A percentile compares a stretch with the other conserved stretches of the same genome.
These are phyloP conservation scores for Tagetes erecta DNA, from an alignment of 129 eudicot genomes.

Conservation along the genomic window DNA sequence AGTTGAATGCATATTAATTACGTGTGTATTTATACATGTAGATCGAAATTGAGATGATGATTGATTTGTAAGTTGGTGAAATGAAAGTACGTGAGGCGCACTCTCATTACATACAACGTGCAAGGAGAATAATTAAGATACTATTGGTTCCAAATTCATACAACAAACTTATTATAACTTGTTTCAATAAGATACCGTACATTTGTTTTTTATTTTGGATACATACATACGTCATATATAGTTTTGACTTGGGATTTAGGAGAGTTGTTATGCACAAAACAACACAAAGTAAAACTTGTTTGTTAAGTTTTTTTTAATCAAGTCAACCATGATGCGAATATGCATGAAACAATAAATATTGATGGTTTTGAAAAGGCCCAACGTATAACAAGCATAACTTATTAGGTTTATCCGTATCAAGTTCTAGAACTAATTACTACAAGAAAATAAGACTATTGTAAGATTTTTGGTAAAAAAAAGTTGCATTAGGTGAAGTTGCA, in stretches of 20 bases:
- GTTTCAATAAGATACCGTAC: background rate
- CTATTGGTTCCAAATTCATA: conserved; percentile 25
- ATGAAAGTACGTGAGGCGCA: conserved; percentile 41
- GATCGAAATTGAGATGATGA: background rate
- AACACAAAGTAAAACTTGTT: background rate
- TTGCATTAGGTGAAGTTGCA: too few species aligned
- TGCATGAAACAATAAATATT: too few species aligned
- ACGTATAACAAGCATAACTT: background rate
- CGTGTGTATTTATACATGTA: conserved; percentile 19
- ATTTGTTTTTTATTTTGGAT: background rate
- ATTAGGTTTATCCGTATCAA: too few species aligned
- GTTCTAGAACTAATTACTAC: too few species aligned
- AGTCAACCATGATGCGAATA: too few species aligned
- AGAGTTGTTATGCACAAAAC: background rate
- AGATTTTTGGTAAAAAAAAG: too few species aligned
- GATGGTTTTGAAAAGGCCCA: background rate
- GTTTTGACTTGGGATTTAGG: background rate
- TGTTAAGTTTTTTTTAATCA: too few species aligned
- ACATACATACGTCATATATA: background rate
- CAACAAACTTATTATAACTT: conserved; percentile 24
- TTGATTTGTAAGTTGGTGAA: conserved; percentile 29
- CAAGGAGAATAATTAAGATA: conserved; percentile 22
- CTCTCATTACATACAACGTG: conserved; percentile 32
- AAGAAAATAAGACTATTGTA: too few species aligned
- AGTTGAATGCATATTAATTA: conserved; percentile 4